Base-by-base conservation (phyloP, 495 filamentous ascomycete species). In the Podospora pseudocomata region DNA sequence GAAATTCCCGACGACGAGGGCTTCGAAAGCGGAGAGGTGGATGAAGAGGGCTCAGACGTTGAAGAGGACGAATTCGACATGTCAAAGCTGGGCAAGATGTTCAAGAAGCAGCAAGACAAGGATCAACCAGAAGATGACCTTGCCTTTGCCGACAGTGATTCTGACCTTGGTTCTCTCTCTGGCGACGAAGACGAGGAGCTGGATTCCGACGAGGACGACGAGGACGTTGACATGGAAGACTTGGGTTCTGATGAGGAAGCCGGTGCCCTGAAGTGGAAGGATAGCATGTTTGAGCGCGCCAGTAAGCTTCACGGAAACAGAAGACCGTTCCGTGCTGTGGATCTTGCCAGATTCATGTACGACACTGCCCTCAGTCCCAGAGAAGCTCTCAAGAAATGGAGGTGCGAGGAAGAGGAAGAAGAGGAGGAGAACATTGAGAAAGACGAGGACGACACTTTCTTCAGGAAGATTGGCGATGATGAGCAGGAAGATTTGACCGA, bases 71-170 rank as follows among this genome's bases (percentile, higher is more conserved):
- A 84, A 77, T 88, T 86, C 27, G 79, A 83, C 11, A 79, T 83
- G 56, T 78, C 81, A 39, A 87, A 82, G 65, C 73, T 87, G n/a
- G 87, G 87, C 39, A 85, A 80, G 57, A 78, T 85, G 61, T 87
- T 89, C 73, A 78, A 74, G 26, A 76, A 78, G 53, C 70, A 74
- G 30, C 78, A 79, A 18, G 79, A 86, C 64, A 73, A 79, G 19
- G 80, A 80, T 54, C 80, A 74, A 7, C 39, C 39, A 49, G 80
- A 83, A 15, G 87, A 89, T 44, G 89, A 87, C 55, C 68, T 97
- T 70, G 90, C 86, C n/a, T 99, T 97, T 77, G 94, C 94, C 1
- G 94, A 98, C 73, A 95, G 91, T 73, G 95, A 99, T 74, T 97
- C 94, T 6, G 96, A 98, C 76, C 81, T 98, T 3, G 95, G 95